These are phyloP conservation scores for Fraxinus pennsylvanica DNA, from an alignment of 257 asterid species.

Conservation along the genomic window DNA sequence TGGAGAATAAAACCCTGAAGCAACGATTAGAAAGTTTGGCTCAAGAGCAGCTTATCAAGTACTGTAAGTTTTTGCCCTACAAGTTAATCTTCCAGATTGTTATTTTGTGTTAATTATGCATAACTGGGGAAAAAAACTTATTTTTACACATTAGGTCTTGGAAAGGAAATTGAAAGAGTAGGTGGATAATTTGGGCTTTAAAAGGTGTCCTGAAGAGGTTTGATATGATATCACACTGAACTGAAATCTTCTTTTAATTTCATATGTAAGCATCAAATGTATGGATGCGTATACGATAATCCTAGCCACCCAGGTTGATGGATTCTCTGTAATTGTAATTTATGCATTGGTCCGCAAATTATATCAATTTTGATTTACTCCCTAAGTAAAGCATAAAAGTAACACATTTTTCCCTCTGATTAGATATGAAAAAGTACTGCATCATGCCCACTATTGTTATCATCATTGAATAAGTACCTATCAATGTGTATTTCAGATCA, in stretches of 20 bases:
- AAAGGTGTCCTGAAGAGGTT: background rate
- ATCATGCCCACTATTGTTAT: background rate
- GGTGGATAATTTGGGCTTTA: background rate
- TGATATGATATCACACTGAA: background rate
- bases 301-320: background rate
- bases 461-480: background rate
- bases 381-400: background rate
- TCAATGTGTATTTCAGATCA: background rate
- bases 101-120: background rate
- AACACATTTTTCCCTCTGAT: too few species aligned
- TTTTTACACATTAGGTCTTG: background rate
- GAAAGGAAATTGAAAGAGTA: background rate
- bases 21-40: conserved; percentile 82
- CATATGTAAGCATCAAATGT: background rate
- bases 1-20: conserved; percentile 93
- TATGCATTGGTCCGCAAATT: too few species aligned
- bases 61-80: conserved; percentile 53
- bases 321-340: too few species aligned
- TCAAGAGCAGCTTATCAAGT: conserved; percentile 86
- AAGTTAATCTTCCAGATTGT: conserved; percentile 14
- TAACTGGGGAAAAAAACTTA: background rate
- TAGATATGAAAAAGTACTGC: background rate
- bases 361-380: background rate
- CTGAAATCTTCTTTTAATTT: background rate
- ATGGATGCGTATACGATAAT: background rate